Conservation (phyloP, 257 asterid species). For the Primulina huaijiensis region DNA sequence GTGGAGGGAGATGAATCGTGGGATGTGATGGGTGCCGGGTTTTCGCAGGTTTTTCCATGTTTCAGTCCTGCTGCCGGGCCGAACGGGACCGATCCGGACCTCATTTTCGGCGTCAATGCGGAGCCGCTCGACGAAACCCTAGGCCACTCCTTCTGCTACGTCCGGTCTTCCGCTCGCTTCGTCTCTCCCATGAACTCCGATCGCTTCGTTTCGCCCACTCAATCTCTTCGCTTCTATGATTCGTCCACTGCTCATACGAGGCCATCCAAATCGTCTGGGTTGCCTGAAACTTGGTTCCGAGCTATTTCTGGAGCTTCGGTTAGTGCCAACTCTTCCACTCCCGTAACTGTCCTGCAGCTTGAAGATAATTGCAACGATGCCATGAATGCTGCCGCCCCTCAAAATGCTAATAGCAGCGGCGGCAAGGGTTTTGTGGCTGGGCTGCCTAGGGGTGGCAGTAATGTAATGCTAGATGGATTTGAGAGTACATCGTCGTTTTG, state of each 20-base stretch:
- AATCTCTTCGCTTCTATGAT: constrained; percentile 89
- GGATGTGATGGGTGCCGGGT: constrained; percentile 95
- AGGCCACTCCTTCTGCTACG: constrained; percentile 98
- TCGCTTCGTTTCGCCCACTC: constrained; percentile 86
- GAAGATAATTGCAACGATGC: constrained; percentile 57
- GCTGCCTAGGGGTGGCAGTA: constrained; percentile 37
- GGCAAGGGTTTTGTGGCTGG: constrained; percentile 49
- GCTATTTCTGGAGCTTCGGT: constrained; percentile 95
- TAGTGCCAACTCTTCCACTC: constrained; percentile 80
- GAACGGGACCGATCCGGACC: constrained; percentile 71
- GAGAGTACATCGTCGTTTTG: constrained; percentile 87
- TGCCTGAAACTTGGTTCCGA: constrained; percentile 75
- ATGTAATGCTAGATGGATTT: constrained; percentile 62
- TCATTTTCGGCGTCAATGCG: constrained; percentile 46
- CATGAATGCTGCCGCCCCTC: constrained; percentile 26
- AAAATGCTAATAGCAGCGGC: constrained; percentile 16
- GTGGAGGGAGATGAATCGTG: constrained; percentile 70
- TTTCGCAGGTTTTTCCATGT: constrained; percentile 85
- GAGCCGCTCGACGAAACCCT: constrained; percentile 85
- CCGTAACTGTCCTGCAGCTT: constrained; percentile 69
- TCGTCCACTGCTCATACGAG: constrained; percentile 29
- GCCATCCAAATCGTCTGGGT: constrained; percentile 42
- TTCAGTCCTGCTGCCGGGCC: constrained; percentile 68
- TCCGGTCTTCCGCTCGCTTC: constrained; percentile 89
- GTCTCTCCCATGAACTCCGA: constrained; percentile 84